Evolutionary conservation across 2,329 filamentous ascomycete genomes (phyloP), one percentile per base, ranked within the genome.

Genomic region (Alternaria hordeiaustralica): DNA sequence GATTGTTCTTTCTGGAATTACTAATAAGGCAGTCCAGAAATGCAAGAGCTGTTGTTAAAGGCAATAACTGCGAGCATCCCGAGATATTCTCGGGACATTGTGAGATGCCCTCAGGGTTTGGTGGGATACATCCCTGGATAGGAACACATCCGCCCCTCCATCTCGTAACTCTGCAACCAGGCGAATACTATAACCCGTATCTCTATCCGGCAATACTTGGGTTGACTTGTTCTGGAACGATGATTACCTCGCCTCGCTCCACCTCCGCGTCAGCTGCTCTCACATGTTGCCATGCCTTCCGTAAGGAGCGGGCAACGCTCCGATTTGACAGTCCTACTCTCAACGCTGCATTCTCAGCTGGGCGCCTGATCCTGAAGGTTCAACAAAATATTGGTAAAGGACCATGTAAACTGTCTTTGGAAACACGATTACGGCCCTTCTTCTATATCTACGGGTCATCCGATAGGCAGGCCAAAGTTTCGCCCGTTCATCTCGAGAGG

Each of bases 241-340:
- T 18, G 63, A 51, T 55, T 49, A 55, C 61, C 60, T 66, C 62
- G 53, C 47, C 63, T 51, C 26, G 54, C 55, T 68, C 67, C 66
- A 68, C 68, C 59, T 65, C 63, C 60, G 61, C 66, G 67, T 71
- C 66, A 73, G 70, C 69, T 67, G 58, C 61, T 51, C 60, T 55
- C 60, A 57, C 50, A 50, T 56, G 63, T 60, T 60, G 55, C 53
- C 45, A 55, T 61, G 49, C 49, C 33, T 56, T 43, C 44, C 41
- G 30, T 33, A 15, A 53, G 15, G 41, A 60, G 63, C 56, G 47
- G 64, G 43, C 58, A 58, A 51, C 8, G 44, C 18, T 53, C 57
- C 49, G 47, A 54, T 63, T 63, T 63, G 61, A 58, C 46, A 45
- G 44, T 46, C 21, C 10, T 50, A 9, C 28, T 46, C 46, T 20